These are phyloP conservation scores for Stagonosporopsis chrysanthemi DNA, from an alignment of 2,329 filamentous ascomycete genomes.

Conservation along the genomic window DNA sequence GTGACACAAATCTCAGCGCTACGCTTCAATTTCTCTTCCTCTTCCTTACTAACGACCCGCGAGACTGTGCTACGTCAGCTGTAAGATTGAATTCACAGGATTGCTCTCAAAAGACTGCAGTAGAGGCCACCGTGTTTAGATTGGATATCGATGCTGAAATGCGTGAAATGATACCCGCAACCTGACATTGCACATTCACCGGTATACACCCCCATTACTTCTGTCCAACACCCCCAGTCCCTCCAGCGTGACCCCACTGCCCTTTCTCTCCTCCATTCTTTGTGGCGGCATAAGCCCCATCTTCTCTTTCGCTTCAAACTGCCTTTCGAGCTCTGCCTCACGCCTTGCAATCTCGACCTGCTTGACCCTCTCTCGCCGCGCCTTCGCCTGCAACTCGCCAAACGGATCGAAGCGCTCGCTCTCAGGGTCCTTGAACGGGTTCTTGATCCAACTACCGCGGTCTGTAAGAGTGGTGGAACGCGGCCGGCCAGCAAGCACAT, in stretches of 20 bases:
- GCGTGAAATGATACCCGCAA: background rate
- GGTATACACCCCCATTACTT: constrained; percentile 25
- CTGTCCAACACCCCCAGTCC: constrained; percentile 37
- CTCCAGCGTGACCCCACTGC: constrained; percentile 35
- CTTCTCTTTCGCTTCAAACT: constrained; percentile 37
- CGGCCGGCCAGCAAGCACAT: constrained; percentile 43
- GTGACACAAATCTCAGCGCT: too few species aligned
- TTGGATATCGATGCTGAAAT: background rate
- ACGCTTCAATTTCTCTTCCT: too few species aligned
- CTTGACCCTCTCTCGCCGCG: constrained; percentile 33
- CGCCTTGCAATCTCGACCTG: constrained; percentile 36
- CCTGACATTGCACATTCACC: constrained; percentile 7
- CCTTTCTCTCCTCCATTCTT: constrained; percentile 27
- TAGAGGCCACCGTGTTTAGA: background rate
- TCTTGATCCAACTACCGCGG: constrained; percentile 44
- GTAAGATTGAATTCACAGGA: too few species aligned
- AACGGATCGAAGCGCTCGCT: constrained; percentile 49
- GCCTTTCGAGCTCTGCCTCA: constrained; percentile 31
- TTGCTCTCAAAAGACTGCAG: background rate
- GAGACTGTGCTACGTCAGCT: too few species aligned
- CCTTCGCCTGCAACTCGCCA: constrained; percentile 46
- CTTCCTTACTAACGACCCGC: too few species aligned
- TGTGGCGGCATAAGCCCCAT: constrained; percentile 34
- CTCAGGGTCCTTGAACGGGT: constrained; percentile 46
- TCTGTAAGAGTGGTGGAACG: constrained; percentile 46